phyloP scores from a whole-genome alignment of 2,329 filamentous ascomycete genomes.

The Pyricularia sp. region DNA sequence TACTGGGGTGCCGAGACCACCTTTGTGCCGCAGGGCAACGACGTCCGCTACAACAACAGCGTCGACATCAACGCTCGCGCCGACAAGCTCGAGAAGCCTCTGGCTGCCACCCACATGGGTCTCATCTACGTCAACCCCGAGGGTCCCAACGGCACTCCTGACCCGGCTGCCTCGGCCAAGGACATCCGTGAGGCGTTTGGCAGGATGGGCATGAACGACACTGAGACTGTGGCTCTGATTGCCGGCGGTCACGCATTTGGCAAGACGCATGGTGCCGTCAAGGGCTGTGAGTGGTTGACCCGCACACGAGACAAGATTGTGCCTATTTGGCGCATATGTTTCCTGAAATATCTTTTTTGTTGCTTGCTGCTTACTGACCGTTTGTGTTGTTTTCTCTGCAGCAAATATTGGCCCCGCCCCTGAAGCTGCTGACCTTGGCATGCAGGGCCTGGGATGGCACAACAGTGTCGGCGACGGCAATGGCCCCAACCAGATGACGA shows the following conservation, averaged over 20 bases:
- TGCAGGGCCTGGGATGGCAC: constrained; percentile 61
- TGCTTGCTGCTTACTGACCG: neutral
- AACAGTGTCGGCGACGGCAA: constrained; percentile 54
- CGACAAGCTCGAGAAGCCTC: constrained; percentile 48
- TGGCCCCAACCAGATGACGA: constrained; percentile 59
- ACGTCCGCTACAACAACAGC: constrained; percentile 49
- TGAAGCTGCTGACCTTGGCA: constrained; percentile 47
- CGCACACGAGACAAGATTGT: neutral
- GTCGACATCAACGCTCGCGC: constrained; percentile 43
- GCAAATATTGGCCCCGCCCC: constrained; percentile 53
- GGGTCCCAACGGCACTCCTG: constrained; percentile 58
- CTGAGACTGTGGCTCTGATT: constrained; percentile 67
- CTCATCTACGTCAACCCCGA: constrained; percentile 72
- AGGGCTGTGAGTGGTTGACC: neutral
- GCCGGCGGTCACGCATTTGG: constrained; percentile 66
- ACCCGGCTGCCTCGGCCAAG: constrained; percentile 53
- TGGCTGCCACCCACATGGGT: constrained; percentile 60
- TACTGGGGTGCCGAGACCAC: constrained; percentile 67
- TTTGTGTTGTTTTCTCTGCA: neutral
- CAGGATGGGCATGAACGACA: constrained; percentile 71
- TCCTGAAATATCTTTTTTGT: no score
- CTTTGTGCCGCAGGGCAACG: constrained; percentile 52
- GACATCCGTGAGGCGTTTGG: constrained; percentile 64
- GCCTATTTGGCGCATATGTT: no score
- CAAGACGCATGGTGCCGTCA: constrained; percentile 60